Percentiles rank a stretch among this genome's conserved stretches.
These are phyloP conservation scores for Nyctanthes arbortristis DNA, from an alignment of 257 asterid genomes.

Conservation along the genomic window DNA sequence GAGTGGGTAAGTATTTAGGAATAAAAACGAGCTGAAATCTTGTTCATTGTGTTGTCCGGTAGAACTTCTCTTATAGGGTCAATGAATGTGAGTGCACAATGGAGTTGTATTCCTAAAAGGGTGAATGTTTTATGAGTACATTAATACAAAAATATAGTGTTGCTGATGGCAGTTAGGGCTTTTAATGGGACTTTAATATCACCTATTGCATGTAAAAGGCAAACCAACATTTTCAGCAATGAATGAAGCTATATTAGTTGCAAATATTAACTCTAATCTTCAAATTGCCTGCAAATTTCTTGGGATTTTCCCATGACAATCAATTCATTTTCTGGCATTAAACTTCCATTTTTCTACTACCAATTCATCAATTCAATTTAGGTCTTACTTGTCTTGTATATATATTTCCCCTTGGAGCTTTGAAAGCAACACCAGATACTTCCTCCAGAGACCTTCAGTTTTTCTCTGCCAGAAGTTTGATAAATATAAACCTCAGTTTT, in stretches of 20 bases:
- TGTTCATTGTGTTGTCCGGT: neutral
- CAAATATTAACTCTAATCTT: conserved; percentile 25
- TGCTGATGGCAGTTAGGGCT: conserved; percentile 43
- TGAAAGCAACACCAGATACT: conserved; percentile 26
- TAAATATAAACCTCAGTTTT: conserved; percentile 17
- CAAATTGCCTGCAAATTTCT: conserved; percentile 45
- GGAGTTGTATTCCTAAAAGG: neutral
- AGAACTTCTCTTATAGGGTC: conserved; percentile 8
- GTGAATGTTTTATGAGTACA: conserved; percentile 14
- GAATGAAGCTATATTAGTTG: conserved; percentile 38
- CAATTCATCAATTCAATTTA: conserved; percentile 29
- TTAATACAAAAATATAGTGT: conserved; percentile 6
- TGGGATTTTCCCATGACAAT: conserved; percentile 42
- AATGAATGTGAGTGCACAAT: neutral
- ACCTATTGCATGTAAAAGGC: conserved; percentile 26
- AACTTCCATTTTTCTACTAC: conserved; percentile 26
- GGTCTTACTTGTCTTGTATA: conserved; percentile 21
- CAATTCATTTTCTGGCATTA: conserved; percentile 28
- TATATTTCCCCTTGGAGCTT: conserved; percentile 22
- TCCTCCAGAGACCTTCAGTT: conserved; percentile 8
- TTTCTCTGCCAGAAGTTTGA: neutral
- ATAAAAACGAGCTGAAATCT: neutral
- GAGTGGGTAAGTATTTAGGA: neutral
- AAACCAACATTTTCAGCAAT: conserved; percentile 55
- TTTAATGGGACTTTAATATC: conserved; percentile 41